A percentile compares a stretch with the other conserved stretches of the same genome.
phyloP scores from a whole-genome alignment of 805 yeast genomes.

The Myxozyma udenii region DNA sequence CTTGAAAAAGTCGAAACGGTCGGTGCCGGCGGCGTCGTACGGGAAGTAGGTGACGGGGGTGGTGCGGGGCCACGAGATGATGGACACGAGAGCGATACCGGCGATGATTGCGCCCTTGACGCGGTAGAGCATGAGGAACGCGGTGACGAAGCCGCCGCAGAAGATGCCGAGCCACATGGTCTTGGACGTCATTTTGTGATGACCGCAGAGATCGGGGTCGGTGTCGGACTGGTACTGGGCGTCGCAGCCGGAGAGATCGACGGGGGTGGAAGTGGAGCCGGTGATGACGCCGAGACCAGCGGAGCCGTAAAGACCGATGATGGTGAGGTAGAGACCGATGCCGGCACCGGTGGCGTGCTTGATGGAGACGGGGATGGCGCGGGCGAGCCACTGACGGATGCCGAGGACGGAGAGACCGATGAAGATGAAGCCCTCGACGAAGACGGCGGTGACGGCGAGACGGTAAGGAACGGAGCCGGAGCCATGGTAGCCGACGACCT shows the following conservation, averaged over 20 bases:
- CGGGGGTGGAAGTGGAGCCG: conserved; percentile 28
- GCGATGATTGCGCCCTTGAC: conserved; percentile 31
- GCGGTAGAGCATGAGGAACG: conserved; percentile 26
- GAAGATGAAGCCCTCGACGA: conserved; percentile 32
- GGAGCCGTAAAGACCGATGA: conserved; percentile 29
- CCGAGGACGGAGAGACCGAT: conserved; percentile 30
- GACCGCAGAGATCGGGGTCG: conserved; percentile 20
- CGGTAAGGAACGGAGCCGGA: conserved; percentile 28
- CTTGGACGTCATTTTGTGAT: conserved; percentile 23
- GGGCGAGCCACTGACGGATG: conserved; percentile 33
- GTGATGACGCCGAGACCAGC: conserved; percentile 31
- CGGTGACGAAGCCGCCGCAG: conserved; percentile 30
- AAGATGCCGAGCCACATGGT: conserved; percentile 32
- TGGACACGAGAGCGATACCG: conserved; percentile 29
- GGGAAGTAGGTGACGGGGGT: conserved; percentile 30
- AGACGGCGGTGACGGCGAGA: conserved; percentile 31
- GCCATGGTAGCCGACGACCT: conserved; percentile 32
- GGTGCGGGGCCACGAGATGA: conserved; percentile 30
- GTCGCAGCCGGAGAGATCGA: conserved; percentile 31
- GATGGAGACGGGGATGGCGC: conserved; percentile 29
- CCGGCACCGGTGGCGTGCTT: conserved; percentile 32
- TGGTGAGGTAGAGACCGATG: conserved; percentile 30
- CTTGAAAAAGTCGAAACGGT: conserved; percentile 29
- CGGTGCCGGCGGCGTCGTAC: conserved; percentile 21
- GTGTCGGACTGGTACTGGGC: conserved; percentile 20